Conservation (phyloP, 192 early-diverging fungal genomes). For the Backusella morwellensis region DNA sequence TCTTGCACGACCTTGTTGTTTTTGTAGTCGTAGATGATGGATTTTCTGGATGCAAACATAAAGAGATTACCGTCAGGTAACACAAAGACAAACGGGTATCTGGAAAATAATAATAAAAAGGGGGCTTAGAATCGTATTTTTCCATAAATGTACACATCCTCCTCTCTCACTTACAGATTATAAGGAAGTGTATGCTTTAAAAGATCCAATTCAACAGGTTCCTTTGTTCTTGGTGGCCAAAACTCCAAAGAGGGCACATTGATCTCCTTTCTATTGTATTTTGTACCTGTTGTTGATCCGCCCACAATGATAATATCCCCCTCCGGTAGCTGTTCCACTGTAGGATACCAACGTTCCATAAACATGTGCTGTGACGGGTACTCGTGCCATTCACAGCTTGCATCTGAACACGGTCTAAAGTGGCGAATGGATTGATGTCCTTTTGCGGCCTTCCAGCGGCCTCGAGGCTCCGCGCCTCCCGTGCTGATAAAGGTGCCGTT, state of each 20-base stretch:
- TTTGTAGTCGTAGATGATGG: conserved; percentile 50
- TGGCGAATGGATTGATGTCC: conserved; percentile 48
- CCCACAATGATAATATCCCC: conserved; percentile 56
- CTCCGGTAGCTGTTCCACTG: conserved; percentile 39
- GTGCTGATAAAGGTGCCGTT: conserved; percentile 50
- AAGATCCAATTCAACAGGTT: conserved; percentile 38
- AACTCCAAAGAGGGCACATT: conserved; percentile 42
- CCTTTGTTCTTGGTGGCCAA: conserved; percentile 31
- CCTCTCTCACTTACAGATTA: conserved; percentile 35
- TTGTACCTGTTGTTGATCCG: conserved; percentile 45
- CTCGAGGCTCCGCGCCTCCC: conserved; percentile 43
- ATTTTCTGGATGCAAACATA: conserved; percentile 52
- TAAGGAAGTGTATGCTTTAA: conserved; percentile 47
- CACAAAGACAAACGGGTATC: conserved; percentile 49
- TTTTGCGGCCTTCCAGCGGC: conserved; percentile 15
- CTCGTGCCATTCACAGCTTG: conserved; percentile 47
- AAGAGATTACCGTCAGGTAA: conserved; percentile 48
- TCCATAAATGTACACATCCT: neutral
- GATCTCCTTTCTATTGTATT: conserved; percentile 33
- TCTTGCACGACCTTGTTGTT: conserved; percentile 38
- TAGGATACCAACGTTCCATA: conserved; percentile 51
- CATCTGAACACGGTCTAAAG: conserved; percentile 44
- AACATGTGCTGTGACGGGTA: conserved; percentile 34
- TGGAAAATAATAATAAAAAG: conserved; percentile 1
- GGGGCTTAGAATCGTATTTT: neutral